Evolutionary conservation across 2,329 filamentous ascomycete species (phyloP).

Genomic region (Calonectria pseudoturangicola): DNA sequence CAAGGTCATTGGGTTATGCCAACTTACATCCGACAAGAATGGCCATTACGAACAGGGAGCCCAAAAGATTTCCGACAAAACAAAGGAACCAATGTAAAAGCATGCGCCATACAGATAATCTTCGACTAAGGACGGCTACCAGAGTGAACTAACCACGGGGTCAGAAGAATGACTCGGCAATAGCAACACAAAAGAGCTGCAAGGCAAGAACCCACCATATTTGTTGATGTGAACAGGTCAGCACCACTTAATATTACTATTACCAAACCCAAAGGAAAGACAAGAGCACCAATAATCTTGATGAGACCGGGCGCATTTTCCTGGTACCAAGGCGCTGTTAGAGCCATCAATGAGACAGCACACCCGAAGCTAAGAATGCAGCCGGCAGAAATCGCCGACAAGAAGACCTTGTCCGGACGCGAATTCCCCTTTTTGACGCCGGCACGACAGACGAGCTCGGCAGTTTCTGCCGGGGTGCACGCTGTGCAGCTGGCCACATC

Average conservation of each 20-base stretch:
- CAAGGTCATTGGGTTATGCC: rapidly evolving
- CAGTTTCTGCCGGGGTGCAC: constrained; percentile 49
- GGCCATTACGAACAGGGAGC: constrained; percentile 67
- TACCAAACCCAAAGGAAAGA: constrained; percentile 50
- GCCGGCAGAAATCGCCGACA: constrained; percentile 47
- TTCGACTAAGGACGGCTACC: constrained; percentile 48
- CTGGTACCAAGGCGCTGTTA: constrained; percentile 50
- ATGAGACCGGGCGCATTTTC: constrained; percentile 50
- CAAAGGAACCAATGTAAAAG: constrained; percentile 64
- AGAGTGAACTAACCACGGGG: constrained; percentile 45
- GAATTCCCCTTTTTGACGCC: constrained; percentile 47
- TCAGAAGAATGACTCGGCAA: neutral
- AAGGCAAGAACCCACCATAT: constrained; percentile 42
- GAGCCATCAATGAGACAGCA: constrained; percentile 46
- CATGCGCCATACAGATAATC: constrained; percentile 50
- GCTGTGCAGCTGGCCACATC: constrained; percentile 47
- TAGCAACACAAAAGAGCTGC: rapidly evolving
- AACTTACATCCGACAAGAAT: constrained; percentile 65
- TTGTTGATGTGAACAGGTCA: constrained; percentile 50
- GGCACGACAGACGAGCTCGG: constrained; percentile 47
- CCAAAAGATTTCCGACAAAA: constrained; percentile 69
- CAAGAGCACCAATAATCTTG: constrained; percentile 48
- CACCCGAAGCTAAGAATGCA: constrained; percentile 52
- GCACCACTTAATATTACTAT: constrained; percentile 49
- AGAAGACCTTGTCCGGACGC: constrained; percentile 48